A percentile compares a stretch with the other conserved stretches of the same genome.
Conservation (phyloP, 2,329 filamentous ascomycete species). For the Pseudogymnoascus sp. region DNA sequence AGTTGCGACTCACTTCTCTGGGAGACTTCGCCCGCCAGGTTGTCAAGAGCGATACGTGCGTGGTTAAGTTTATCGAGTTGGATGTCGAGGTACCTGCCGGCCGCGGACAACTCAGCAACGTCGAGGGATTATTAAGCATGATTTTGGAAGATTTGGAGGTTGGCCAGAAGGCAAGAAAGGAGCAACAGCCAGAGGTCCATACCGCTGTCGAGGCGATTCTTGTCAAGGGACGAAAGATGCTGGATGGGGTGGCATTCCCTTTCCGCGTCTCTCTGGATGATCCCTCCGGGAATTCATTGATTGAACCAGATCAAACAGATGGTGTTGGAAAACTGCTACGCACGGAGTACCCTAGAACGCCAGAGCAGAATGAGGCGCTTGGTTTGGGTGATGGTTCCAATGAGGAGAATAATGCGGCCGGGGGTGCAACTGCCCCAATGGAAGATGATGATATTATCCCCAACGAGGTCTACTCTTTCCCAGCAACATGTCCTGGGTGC, state of each 20-base stretch:
- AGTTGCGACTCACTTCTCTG: constrained; percentile 63
- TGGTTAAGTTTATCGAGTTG: constrained; percentile 80
- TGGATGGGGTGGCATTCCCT: constrained; percentile 68
- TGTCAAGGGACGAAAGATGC: constrained; percentile 63
- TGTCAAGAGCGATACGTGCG: constrained; percentile 82
- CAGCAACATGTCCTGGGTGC: constrained; percentile 85
- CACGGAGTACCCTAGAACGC: constrained; percentile 70
- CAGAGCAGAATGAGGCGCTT: constrained; percentile 78
- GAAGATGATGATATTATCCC: constrained; percentile 75
- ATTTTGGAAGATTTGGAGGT: constrained; percentile 73
- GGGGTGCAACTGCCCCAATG: constrained; percentile 33
- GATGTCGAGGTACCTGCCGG: constrained; percentile 90
- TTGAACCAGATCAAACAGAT: constrained; percentile 75
- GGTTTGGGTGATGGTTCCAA: constrained; percentile 61
- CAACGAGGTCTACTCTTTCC: constrained; percentile 88
- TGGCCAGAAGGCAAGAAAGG: constrained; percentile 75
- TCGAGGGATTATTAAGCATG: constrained; percentile 76
- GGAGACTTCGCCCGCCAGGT: constrained; percentile 78
- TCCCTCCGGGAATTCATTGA: constrained; percentile 91
- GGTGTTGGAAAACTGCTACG: constrained; percentile 82
- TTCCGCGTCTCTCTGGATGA: constrained; percentile 87
- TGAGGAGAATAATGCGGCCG: constrained; percentile 36
- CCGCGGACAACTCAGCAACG: constrained; percentile 83
- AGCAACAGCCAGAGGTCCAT: constrained; percentile 67
- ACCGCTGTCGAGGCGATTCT: constrained; percentile 72